Evolutionary conservation across 768 basidiomycete species (phyloP).

Genomic region (Mycena indigotica): DNA sequence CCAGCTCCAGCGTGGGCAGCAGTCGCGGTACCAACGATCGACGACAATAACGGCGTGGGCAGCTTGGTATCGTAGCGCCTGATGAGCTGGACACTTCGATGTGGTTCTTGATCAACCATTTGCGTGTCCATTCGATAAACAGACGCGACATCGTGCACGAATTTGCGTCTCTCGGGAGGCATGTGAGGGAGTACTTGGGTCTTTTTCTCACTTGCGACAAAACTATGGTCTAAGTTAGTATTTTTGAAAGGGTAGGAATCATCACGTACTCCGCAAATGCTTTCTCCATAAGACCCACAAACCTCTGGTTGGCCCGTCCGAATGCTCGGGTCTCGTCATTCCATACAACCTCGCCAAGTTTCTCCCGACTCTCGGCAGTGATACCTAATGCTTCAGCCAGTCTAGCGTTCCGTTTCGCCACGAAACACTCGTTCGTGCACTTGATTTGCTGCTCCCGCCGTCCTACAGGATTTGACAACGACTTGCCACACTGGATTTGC

Average conservation of each 20-base stretch:
- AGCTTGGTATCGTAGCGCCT: constrained; percentile 81
- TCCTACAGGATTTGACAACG: constrained; percentile 45
- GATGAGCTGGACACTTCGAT: constrained; percentile 80
- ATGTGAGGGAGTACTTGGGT: constrained; percentile 79
- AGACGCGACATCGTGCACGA: constrained; percentile 79
- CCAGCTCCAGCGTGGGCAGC: constrained; percentile 34
- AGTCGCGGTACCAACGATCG: not conserved
- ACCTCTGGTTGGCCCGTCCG: constrained; percentile 63
- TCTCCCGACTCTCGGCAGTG: constrained; percentile 50
- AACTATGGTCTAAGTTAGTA: constrained; percentile 42
- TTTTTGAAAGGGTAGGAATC: constrained; percentile 20
- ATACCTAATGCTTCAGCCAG: constrained; percentile 94
- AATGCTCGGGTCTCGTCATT: constrained; percentile 62
- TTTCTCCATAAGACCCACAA: constrained; percentile 75
- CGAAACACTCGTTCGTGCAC: constrained; percentile 81
- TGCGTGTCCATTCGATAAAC: constrained; percentile 83
- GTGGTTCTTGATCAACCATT: constrained; percentile 90
- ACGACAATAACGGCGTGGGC: constrained; percentile 71
- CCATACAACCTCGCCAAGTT: constrained; percentile 50
- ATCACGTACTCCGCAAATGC: constrained; percentile 75
- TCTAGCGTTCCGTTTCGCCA: constrained; percentile 84
- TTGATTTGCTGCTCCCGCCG: constrained; percentile 51
- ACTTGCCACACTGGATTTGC: constrained; percentile 70
- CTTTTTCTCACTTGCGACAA: constrained; percentile 65
- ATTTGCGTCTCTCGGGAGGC: constrained; percentile 78